Conservation (phyloP, 257 asterid species). For the Solanum ossicruentum region DNA sequence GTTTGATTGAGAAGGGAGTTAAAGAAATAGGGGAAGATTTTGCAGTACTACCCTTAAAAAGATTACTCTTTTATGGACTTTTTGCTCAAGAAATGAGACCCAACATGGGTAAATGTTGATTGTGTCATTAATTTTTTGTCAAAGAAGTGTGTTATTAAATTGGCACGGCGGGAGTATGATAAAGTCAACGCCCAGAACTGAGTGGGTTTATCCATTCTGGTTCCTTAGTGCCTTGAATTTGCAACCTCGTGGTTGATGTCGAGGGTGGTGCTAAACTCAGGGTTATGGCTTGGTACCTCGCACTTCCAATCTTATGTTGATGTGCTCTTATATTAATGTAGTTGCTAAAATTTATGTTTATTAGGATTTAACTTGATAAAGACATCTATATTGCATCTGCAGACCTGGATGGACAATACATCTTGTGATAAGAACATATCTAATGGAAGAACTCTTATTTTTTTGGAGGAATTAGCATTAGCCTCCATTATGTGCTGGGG, state of each 20-base stretch:
- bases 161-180: neutral
- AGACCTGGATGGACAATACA: neutral
- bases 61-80: too few relatives aligned
- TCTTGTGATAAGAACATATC: neutral
- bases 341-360: neutral
- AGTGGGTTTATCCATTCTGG: neutral
- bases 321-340: neutral
- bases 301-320: neutral
- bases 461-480: neutral
- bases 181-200: neutral
- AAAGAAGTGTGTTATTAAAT: too few relatives aligned
- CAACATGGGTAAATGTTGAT: too few relatives aligned
- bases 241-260: neutral
- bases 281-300: neutral
- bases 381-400: neutral
- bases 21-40: too few relatives aligned
- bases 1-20: too few relatives aligned
- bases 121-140: too few relatives aligned
- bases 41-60: too few relatives aligned
- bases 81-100: too few relatives aligned
- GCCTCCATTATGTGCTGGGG: neutral
- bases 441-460: neutral
- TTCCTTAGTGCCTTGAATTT: neutral
- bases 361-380: neutral
- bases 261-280: neutral